Evolutionary conservation across 202 grass and related monocot species (phyloP).

Genomic region (Cymbopogon flexuosus): DNA sequence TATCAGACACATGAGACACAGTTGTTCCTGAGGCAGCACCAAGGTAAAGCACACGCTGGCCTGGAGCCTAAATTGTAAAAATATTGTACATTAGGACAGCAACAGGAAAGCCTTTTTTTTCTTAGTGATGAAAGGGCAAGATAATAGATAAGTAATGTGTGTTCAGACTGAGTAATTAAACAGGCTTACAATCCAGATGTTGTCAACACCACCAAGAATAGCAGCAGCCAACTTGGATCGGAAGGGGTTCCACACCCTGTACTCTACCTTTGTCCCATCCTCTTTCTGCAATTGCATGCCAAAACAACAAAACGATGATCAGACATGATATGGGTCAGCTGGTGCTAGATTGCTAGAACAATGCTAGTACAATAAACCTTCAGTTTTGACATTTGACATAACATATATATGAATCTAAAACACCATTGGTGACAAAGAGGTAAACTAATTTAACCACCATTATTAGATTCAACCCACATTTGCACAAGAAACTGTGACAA

Average conservation of each 20-base stretch:
- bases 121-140: background rate
- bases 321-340: background rate
- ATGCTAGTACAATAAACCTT: background rate
- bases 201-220: conserved; percentile 78
- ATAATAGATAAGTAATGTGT: background rate
- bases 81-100: background rate
- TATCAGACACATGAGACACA: conserved; percentile 83
- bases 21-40: conserved; percentile 88
- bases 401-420: too few relatives aligned
- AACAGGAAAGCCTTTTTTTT: background rate
- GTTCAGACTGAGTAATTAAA: background rate
- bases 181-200: conserved; percentile 75
- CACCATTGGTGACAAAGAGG: background rate
- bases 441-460: background rate
- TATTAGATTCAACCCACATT: background rate
- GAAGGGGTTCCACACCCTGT: conserved; percentile 88
- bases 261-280: conserved; percentile 68
- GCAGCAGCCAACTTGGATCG: conserved; percentile 84
- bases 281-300: conserved; percentile 42
- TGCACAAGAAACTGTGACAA: too few relatives aligned
- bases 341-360: background rate
- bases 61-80: conserved; percentile 49
- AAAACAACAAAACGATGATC: background rate
- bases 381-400: background rate
- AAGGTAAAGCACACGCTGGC: conserved; percentile 67